These are phyloP conservation scores for Infundibulicybe gibba DNA, from an alignment of 768 basidiomycete species.

Conservation along the genomic window DNA sequence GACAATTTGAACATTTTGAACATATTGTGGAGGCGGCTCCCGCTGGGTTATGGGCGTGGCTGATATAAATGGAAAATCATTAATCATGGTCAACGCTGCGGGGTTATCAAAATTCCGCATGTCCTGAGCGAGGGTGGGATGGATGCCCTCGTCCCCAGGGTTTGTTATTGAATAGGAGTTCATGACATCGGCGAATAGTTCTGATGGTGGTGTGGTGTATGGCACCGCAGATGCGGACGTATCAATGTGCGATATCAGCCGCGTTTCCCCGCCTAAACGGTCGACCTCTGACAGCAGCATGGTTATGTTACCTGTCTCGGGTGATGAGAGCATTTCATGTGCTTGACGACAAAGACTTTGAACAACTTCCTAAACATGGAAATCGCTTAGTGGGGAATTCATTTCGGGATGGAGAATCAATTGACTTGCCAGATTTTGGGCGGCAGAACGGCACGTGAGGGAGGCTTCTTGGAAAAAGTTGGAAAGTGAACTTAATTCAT, in stretches of 20 bases:
- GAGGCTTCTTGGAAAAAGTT: conserved; percentile 46
- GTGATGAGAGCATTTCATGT: conserved; percentile 30
- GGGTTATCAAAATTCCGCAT: conserved; percentile 26
- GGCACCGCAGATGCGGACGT: conserved; percentile 5
- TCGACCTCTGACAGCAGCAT: conserved; percentile 48
- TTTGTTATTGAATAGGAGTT: conserved; percentile 2
- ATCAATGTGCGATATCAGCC: conserved; percentile 25
- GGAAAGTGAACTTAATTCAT: conserved; percentile 42
- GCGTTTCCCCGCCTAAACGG: conserved; percentile 52
- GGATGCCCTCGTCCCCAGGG: conserved; percentile 23
- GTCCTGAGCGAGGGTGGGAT: conserved; percentile 54
- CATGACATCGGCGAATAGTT: conserved; percentile 11
- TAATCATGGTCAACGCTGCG: conserved; percentile 16
- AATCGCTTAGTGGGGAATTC: neutral
- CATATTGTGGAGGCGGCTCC: conserved; percentile 10
- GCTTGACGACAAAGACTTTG: conserved; percentile 39
- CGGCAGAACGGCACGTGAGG: conserved; percentile 39
- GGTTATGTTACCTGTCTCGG: conserved; percentile 21
- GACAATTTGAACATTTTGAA: neutral
- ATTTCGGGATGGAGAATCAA: too few species aligned
- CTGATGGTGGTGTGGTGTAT: neutral
- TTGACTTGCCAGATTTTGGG: conserved; percentile 35
- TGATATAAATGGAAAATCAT: conserved; percentile 17
- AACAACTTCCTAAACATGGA: conserved; percentile 30
- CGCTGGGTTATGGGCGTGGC: conserved; percentile 1